Evolutionary conservation across 805 yeast species (phyloP), one percentile per base, ranked within the genome.

Genomic region (Starmerella bacillaris): DNA sequence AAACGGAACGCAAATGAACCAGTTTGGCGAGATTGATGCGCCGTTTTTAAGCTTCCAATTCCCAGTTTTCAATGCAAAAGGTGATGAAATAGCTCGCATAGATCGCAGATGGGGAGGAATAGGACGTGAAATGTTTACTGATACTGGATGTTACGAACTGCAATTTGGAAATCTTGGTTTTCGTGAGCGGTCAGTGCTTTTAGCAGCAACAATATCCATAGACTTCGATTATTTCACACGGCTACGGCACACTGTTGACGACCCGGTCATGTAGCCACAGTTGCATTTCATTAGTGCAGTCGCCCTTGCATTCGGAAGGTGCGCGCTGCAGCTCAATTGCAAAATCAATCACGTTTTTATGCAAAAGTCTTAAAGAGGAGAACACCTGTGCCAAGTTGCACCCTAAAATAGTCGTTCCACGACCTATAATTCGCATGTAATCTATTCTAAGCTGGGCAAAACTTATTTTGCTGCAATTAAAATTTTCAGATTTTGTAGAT

Each of bases 101-200:
- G 89, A 82, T 54, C 67, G 96, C 48, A 83, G 83, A 55, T 89
- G 94, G 89, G 92, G 78, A 4, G 98, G 98, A 0, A 58, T 89
- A 28, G 93, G 92, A 2, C 67, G 95, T 49, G 98, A 89, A 52
- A 57, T 84, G 49, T 76, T 86, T 50, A 84, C 96, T 0, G 96
- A 89, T 55, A 78, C 94, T 0, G 96, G 96, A 42, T 84, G 21
- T 58, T 86, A 20, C 59, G 94, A 64, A 1, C 54, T 84, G 55
- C 69, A 74, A 3, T 57, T 80, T 29, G 92, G 78, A 51, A 78
- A 84, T 55, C 55, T 89, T 55, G 68, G 74, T 3, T 57, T 82
- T 29, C 92, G 78, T 51, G 78, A 89, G 55, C 68, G 93, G 45
- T 94, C 94, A 0, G 72, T 83, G 1, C 50, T 89, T 54, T 61